Percentiles rank a stretch among this genome's conserved stretches.
phyloP scores from a whole-genome alignment of 2,329 filamentous ascomycete species.

The Diaporthe amygdali region DNA sequence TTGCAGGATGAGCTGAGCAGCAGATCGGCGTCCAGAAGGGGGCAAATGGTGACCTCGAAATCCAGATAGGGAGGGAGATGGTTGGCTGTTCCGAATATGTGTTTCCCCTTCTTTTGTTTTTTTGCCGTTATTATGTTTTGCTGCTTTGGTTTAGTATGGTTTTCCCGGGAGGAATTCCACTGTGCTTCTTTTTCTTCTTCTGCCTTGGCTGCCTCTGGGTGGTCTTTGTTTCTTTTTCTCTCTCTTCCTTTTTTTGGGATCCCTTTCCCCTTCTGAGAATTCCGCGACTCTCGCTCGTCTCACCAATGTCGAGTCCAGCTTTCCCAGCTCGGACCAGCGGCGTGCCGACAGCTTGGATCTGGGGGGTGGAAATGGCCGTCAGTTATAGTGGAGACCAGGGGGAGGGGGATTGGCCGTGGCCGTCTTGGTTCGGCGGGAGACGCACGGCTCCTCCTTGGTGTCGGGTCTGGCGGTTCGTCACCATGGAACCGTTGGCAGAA shows the following conservation, averaged over 20 bases:
- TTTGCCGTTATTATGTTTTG: neutral
- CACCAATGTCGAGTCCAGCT: constrained; percentile 9
- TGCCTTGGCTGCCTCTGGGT: neutral
- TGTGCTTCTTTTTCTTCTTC: neutral
- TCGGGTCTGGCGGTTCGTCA: neutral
- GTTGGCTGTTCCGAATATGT: neutral
- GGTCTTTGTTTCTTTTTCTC: neutral
- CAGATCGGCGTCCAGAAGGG: neutral
- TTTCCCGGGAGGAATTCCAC: neutral
- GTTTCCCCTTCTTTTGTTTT: neutral
- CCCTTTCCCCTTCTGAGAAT: neutral
- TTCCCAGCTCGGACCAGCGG: constrained; percentile 23
- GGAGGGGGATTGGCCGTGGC: neutral
- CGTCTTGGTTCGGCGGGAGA: neutral
- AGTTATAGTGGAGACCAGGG: constrained; percentile 2
- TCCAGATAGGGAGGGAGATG: neutral
- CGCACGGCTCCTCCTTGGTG: constrained; percentile 7
- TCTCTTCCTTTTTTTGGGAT: neutral
- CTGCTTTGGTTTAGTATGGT: neutral
- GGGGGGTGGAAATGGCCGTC: neutral
- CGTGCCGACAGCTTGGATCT: constrained; percentile 24
- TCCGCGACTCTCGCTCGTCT: constrained; percentile 14
- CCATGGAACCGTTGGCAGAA: neutral
- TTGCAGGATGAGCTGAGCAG: neutral
- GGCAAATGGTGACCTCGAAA: neutral